phyloP scores from a whole-genome alignment of 352 stramenopile genomes.

The Phytopythium montanum region DNA sequence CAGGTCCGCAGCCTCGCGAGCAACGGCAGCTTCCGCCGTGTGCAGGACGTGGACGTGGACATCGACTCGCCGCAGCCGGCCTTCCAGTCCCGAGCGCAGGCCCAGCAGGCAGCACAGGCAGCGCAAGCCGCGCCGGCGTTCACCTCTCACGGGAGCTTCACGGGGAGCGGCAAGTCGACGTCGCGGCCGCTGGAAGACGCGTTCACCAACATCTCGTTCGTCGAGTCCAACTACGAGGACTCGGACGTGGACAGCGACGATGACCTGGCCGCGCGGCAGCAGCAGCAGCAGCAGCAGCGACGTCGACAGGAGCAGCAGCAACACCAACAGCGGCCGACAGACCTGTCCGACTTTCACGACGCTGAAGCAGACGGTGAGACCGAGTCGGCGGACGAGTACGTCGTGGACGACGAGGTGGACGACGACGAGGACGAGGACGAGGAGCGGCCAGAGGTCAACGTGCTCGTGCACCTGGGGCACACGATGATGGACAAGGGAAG shows the following conservation, averaged over 20 bases:
- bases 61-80: slow-evolving; percentile 21
- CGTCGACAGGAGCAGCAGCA: background rate
- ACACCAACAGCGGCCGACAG: slow-evolving; percentile 20
- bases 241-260: slow-evolving; percentile 43
- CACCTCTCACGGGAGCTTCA: background rate
- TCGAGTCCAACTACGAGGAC: slow-evolving; percentile 55
- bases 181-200: slow-evolving; percentile 30
- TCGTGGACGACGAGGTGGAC: slow-evolving; percentile 31
- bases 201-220: slow-evolving; percentile 41
- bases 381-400: slow-evolving; percentile 9
- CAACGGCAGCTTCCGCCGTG: slow-evolving; percentile 32
- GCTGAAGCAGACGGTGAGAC: slow-evolving; percentile 26
- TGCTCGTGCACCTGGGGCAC: slow-evolving; percentile 74
- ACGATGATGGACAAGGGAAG: slow-evolving; percentile 85
- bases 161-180: background rate
- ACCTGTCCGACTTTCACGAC: slow-evolving; percentile 44
- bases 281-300: background rate
- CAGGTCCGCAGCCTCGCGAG: slow-evolving; percentile 30
- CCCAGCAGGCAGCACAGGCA: background rate
- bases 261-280: background rate
- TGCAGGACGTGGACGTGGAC: slow-evolving; percentile 45
- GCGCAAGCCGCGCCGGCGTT: slow-evolving; percentile 11
- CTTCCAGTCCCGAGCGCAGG: slow-evolving; percentile 9
- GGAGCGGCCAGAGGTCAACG: slow-evolving; percentile 72
- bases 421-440: slow-evolving; percentile 65